phyloP scores from a whole-genome alignment of 805 yeast genomes.

The Cyberlindnera lachancei region DNA sequence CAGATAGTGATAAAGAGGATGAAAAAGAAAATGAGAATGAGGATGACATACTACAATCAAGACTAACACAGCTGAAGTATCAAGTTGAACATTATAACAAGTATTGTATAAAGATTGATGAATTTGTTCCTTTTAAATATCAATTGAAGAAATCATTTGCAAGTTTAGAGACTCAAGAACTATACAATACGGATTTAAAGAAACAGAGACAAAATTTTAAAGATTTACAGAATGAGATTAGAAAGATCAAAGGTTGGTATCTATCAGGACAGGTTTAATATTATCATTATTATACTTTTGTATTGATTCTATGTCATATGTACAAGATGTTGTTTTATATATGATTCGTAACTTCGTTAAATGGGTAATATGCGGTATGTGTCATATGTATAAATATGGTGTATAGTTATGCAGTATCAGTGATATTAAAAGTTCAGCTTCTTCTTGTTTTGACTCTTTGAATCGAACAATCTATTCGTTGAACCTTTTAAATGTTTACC shows the following conservation, averaged over 20 bases:
- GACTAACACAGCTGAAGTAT: constrained; percentile 23
- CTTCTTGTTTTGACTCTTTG: constrained; percentile 4
- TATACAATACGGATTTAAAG: too few relatives aligned
- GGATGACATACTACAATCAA: constrained; percentile 21
- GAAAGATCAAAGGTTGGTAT: constrained; percentile 35
- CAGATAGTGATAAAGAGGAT: constrained; percentile 9
- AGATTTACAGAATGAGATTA: too few relatives aligned
- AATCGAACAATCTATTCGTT: constrained; percentile 7
- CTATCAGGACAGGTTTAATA: constrained; percentile 28
- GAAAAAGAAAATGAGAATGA: constrained; percentile 7
- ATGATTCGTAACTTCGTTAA: neutral
- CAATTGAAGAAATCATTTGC: constrained; percentile 24
- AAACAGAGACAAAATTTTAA: too few relatives aligned
- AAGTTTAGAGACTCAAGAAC: constrained; percentile 16
- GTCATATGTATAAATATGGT: too few relatives aligned
- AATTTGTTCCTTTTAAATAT: constrained; percentile 22
- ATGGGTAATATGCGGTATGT: too few relatives aligned
- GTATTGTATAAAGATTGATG: constrained; percentile 11
- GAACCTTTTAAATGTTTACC: too few relatives aligned
- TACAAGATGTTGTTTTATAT: neutral
- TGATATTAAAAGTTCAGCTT: constrained; percentile 1
- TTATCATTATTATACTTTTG: too few relatives aligned
- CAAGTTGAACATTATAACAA: constrained; percentile 24
- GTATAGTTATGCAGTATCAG: neutral
- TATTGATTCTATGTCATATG: neutral